These are phyloP conservation scores for Pseudopediastrum boryanum DNA, from an alignment of 139 green algal genomes.

Conservation along the genomic window DNA sequence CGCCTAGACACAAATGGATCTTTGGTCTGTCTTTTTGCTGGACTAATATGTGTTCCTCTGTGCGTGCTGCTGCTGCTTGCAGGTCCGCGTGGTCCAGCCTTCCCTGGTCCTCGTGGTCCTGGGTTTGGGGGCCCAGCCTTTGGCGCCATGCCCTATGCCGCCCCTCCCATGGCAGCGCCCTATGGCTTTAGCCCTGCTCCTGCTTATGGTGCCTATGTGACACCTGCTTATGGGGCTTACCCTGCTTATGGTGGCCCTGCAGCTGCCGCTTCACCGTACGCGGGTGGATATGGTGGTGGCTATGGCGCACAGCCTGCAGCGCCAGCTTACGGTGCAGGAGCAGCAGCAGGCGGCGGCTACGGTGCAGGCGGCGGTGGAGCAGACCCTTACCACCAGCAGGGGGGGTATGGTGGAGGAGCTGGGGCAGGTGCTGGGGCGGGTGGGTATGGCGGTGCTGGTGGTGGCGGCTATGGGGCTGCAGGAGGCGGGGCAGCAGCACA, in stretches of 20 bases:
- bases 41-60: too few species aligned
- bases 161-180: slow-evolving; percentile 8
- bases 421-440: slow-evolving; percentile 5
- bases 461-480: not conserved
- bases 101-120: too few species aligned
- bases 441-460: slow-evolving; percentile 32
- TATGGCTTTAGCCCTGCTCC: slow-evolving; percentile 22
- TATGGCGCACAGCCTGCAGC: slow-evolving; percentile 34
- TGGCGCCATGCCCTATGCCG: slow-evolving; percentile 7
- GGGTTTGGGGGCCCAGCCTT: slow-evolving; percentile 2
- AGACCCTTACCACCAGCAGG: not conserved
- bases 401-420: slow-evolving; percentile 25
- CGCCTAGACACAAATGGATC: too few species aligned
- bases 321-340: slow-evolving; percentile 5
- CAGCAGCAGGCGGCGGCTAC: slow-evolving; percentile 26
- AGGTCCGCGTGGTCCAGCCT: too few species aligned
- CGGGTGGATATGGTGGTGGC: slow-evolving; percentile 27
- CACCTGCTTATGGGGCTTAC: slow-evolving; percentile 28
- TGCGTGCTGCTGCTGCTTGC: too few species aligned
- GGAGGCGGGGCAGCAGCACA: slow-evolving; percentile 22
- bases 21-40: too few species aligned
- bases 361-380: not conserved
- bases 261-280: not conserved
- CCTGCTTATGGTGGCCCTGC: slow-evolving; percentile 27
- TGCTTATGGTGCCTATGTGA: too few species aligned